Evolutionary conservation across 129 eudicot species (phyloP).

Genomic region (Chrysanthemum makinoi): DNA sequence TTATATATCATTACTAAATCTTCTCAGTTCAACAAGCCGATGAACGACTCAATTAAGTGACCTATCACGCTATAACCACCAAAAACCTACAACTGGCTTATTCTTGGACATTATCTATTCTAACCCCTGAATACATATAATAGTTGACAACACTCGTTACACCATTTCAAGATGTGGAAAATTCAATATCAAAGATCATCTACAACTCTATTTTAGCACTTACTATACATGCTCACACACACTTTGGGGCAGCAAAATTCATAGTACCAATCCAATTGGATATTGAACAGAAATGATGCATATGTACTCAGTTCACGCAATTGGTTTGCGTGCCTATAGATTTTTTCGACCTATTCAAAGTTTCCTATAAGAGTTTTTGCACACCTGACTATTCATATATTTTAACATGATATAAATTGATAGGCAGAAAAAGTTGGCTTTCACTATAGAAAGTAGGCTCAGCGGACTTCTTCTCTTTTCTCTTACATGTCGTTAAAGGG

Average conservation of each 20-base stretch:
- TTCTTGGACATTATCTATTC: constrained; percentile 12
- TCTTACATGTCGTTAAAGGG: neutral
- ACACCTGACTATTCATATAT: neutral
- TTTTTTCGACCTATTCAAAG: neutral
- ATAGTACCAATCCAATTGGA: neutral
- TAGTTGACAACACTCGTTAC: neutral
- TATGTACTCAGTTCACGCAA: neutral
- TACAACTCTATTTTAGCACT: neutral
- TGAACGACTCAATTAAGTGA: neutral
- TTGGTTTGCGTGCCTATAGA: neutral
- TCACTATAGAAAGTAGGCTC: neutral
- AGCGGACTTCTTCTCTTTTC: constrained; percentile 8
- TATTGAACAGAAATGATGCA: neutral
- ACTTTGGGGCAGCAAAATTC: too few species aligned
- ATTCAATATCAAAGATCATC: neutral
- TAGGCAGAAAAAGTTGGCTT: neutral
- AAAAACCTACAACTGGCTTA: neutral
- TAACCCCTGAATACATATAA: neutral
- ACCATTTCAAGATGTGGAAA: neutral
- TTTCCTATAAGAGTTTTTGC: neutral
- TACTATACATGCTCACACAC: neutral
- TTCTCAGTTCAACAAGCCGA: neutral
- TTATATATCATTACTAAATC: constrained; percentile 3
- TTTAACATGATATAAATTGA: neutral
- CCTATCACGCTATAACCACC: neutral